Percentiles rank a stretch among this genome's conserved stretches.
Conservation (phyloP, 1,284 basidiomycete genomes). For the Apiotrichum mycotoxinovorans region DNA sequence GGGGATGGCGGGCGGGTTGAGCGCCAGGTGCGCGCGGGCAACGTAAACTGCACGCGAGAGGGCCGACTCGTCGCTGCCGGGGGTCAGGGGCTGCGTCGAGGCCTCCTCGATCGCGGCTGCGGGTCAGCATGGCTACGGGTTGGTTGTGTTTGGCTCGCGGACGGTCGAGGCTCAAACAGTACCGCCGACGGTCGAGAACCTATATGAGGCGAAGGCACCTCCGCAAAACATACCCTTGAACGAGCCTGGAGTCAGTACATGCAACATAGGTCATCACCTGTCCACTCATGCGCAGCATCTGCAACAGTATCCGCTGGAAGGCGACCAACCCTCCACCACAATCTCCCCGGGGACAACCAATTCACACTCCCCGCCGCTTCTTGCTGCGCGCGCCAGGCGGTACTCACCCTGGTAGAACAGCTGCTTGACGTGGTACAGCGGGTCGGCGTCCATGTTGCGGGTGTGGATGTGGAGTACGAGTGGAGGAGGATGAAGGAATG, state of each 20-base stretch:
- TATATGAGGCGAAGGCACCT: too few species aligned
- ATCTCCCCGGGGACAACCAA: too few species aligned
- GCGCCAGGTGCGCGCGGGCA: slow-evolving; percentile 76
- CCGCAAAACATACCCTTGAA: slow-evolving; percentile 42
- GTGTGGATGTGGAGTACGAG: not conserved
- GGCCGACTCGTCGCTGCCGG: slow-evolving; percentile 46
- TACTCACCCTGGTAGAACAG: slow-evolving; percentile 71
- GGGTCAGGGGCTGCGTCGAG: slow-evolving; percentile 29
- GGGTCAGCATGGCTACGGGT: not conserved
- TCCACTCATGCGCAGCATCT: too few species aligned
- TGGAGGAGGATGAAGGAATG: not conserved
- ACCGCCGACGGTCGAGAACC: too few species aligned
- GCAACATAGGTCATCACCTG: too few species aligned
- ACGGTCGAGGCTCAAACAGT: too few species aligned
- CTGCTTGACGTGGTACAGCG: slow-evolving; percentile 77
- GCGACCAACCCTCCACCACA: too few species aligned
- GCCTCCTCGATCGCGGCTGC: slow-evolving; percentile 47
- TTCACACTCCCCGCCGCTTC: not conserved
- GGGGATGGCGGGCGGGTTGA: slow-evolving; percentile 60
- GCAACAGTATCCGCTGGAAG: too few species aligned
- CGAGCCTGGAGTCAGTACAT: slow-evolving; percentile 38
- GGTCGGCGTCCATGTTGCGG: slow-evolving; percentile 71
- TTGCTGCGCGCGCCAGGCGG: too few species aligned
- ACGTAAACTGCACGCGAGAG: slow-evolving; percentile 64
- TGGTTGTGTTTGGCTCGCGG: not conserved